phyloP scores from a whole-genome alignment of 2,329 filamentous ascomycete genomes.

The Cercospora zeina region DNA sequence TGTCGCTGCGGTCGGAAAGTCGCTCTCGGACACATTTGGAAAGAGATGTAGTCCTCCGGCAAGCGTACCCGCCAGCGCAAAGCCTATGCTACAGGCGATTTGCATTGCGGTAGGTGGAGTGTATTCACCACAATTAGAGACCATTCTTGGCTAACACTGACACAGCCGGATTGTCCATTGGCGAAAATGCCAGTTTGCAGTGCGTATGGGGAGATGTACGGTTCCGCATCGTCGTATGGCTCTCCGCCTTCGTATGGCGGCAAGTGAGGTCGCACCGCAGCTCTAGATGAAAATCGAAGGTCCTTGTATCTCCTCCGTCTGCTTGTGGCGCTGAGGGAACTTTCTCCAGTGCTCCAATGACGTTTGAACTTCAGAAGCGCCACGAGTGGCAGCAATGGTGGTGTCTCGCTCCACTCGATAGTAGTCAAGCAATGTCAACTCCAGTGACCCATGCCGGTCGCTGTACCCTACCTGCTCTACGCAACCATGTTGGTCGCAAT shows the following conservation, averaged over 20 bases:
- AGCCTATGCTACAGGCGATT: conserved; percentile 55
- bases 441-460: too few relatives aligned
- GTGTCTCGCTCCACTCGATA: too few relatives aligned
- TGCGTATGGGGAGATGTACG: background rate
- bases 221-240: too few relatives aligned
- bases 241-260: background rate
- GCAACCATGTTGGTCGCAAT: too few relatives aligned
- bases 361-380: too few relatives aligned
- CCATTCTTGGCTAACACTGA: background rate
- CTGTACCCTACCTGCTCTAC: too few relatives aligned
- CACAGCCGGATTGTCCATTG: conserved; percentile 4
- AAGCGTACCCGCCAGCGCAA: conserved; percentile 47
- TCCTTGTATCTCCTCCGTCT: too few relatives aligned
- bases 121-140: background rate
- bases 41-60: conserved; percentile 53
- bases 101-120: conserved; percentile 43
- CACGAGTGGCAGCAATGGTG: too few relatives aligned
- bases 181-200: conserved; percentile 5
- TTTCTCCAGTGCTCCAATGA: background rate
- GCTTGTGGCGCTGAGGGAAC: background rate
- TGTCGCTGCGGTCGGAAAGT: conserved; percentile 51
- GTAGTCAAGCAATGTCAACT: too few relatives aligned
- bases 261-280: background rate
- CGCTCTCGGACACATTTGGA: conserved; percentile 55
- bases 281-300: too few relatives aligned